Base-by-base conservation (phyloP, 108 stramenopile species). In the Stephanodiscus minutulus region DNA sequence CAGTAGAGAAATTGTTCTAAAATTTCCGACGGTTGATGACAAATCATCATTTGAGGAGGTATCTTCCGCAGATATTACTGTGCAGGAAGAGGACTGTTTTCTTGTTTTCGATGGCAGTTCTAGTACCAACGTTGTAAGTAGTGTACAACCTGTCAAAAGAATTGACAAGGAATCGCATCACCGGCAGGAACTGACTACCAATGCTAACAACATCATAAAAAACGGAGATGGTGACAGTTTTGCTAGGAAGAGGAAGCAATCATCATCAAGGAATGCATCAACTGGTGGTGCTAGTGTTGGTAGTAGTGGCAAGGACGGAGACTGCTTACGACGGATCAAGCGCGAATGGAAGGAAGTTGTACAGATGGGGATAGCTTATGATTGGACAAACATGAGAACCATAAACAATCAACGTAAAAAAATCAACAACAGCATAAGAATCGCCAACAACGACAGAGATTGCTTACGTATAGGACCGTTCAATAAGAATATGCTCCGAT, bases 311-410 rank as follows among this genome's bases (percentile, higher is more conserved):
- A 76, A 77, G 44, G 76, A 67, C 8, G 59, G 66, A 20, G 78
- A 75, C 61, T 79, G 82, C 10, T 58, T 94, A 24, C 84, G 88
- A 56, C 81, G 94, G 21, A 89, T 95, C 57, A 81, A 89, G 66
- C 78, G 81, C 0, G 94, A 95, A 76, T 92, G 90, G 89, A 84
- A 84, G 61, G 91, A 92, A 79, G 82, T 82, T 9, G 87, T 95
- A 10, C 69, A 79, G 46, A 75, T 79, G 66, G 94, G 94, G 8
- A 90, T 92, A 52, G 90, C 87, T 12, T 95, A 90, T 57, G 90
- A 95, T 83, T 95, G 94, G 94, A 69, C 60, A 0, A 75, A 79
- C 22, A 73, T 64, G 77, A 59, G 68, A 64, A 84, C 74, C 1
- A 61, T 81, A 15, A 29, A 54, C 17, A 46, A 68, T 59, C 79